Evolutionary conservation across 441 rosid species (phyloP).

Genomic region (Brassica hybrid): DNA sequence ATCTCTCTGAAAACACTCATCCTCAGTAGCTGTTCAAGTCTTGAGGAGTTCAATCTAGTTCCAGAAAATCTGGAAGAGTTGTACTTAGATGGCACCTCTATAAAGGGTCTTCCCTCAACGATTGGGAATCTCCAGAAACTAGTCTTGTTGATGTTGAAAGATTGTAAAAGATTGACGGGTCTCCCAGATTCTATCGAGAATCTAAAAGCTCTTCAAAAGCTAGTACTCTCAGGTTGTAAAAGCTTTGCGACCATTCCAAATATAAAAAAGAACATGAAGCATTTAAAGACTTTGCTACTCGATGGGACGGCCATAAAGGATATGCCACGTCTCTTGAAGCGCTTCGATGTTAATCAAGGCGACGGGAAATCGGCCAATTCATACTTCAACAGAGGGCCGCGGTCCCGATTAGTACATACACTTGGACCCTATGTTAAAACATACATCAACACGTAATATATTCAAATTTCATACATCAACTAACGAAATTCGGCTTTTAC

Average conservation of each 20-base stretch:
- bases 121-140: slow-evolving; percentile 37
- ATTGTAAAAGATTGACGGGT: slow-evolving; percentile 26
- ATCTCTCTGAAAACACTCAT: slow-evolving; percentile 24
- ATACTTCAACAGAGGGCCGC: too few relatives aligned
- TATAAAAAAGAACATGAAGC: slow-evolving; percentile 16
- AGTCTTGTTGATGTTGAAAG: slow-evolving; percentile 36
- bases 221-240: slow-evolving; percentile 40
- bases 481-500: too few relatives aligned
- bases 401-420: too few relatives aligned
- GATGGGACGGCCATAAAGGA: slow-evolving; percentile 25
- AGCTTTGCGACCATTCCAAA: slow-evolving; percentile 30
- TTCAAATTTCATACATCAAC: too few relatives aligned
- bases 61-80: slow-evolving; percentile 14
- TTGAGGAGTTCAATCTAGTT: not conserved
- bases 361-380: too few relatives aligned
- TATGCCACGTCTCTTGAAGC: not conserved
- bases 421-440: too few relatives aligned
- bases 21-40: slow-evolving; percentile 31
- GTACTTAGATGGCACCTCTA: slow-evolving; percentile 32
- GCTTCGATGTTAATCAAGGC: slow-evolving; percentile 7
- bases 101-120: slow-evolving; percentile 4
- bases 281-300: slow-evolving; percentile 26
- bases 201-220: slow-evolving; percentile 34
- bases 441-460: too few relatives aligned
- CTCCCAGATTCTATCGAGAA: slow-evolving; percentile 30